Base-by-base conservation (phyloP, 495 filamentous ascomycete species). In the Halenospora varia region DNA sequence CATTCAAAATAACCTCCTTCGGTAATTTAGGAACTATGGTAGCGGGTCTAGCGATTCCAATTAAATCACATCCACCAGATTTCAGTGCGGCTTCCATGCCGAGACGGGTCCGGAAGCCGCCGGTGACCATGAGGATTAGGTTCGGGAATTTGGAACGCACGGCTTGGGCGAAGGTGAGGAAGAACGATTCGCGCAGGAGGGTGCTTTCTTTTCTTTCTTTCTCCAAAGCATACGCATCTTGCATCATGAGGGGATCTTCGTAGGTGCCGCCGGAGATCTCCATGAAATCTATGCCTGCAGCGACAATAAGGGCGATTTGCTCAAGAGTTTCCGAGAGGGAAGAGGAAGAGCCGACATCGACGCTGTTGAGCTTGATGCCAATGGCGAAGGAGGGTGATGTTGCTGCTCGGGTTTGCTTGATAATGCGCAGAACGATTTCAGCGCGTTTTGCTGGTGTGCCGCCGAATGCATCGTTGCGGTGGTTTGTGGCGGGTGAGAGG, bases 291-390 rank as follows among this genome's bases (percentile, higher is more conserved):
- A 86, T 71, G 0, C 80, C 78, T 2, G 77, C 80, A 1, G 73
- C 69, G 8, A 68, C 67, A 13, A 87, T 74, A 10, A 81, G 69
- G 11, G 63, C 51, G 51, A 85, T 72, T 66, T 85, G 83, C 15
- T 72, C 71, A 62, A 86, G 72, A 35, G 70, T 75, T 22, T 71
- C 73, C 59, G 75, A 73, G 48, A 82, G 64, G 46, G 69, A 72
- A 8, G 71, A 61, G 24, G 59, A 64, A 3, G 65, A 68, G 25
- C 29, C 22, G 66, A 75, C 73, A 56, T 87, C 84, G 1, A 76
- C 80, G 6, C 81, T 83, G 66, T 86, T 87, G 26, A 87, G 59
- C 66, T 87, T 87, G 44, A 86, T 75, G 15, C 82, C 82, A 40
- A 87, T 74, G 47, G 69, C 72, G 62, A 87, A 86, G 0, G 62